Percentiles rank a stretch among this genome's conserved stretches.
Conservation (phyloP, 176 grass and related monocot species). For the Eragrostis curvula region DNA sequence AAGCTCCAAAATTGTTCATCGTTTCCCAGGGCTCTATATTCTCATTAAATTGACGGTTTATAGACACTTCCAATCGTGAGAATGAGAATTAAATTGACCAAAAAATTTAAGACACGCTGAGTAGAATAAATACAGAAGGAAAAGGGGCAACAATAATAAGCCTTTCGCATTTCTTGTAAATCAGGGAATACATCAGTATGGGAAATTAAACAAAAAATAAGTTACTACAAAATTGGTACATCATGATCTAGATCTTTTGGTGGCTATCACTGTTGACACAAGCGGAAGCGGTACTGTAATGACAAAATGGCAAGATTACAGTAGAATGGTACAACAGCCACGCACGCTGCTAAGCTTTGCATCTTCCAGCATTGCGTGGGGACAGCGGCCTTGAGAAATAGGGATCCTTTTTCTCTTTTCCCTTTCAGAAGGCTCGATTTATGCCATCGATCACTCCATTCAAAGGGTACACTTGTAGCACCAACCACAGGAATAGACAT, state of each 20-base stretch:
- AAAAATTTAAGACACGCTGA: background rate
- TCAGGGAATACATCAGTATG: slow-evolving; percentile 25
- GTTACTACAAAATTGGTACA: slow-evolving; percentile 42
- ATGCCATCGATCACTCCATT: background rate
- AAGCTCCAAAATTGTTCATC: background rate
- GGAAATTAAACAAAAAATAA: slow-evolving; percentile 2
- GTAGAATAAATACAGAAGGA: background rate
- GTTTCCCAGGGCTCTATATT: background rate
- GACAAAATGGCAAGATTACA: background rate
- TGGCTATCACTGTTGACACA: background rate
- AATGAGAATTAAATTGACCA: background rate
- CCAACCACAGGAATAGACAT: background rate
- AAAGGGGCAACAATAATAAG: background rate
- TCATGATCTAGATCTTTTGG: background rate
- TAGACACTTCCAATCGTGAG: background rate
- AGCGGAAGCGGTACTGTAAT: background rate
- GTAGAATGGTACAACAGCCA: slow-evolving; percentile 6
- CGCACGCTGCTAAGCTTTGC: background rate
- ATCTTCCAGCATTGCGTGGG: background rate
- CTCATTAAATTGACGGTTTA: background rate
- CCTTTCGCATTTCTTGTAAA: background rate
- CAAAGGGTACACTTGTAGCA: background rate
- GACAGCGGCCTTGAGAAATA: background rate
- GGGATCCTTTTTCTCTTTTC: background rate
- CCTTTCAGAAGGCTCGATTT: background rate